phyloP scores from a whole-genome alignment of 1,139 yeast genomes.

The Pichia sp. region DNA sequence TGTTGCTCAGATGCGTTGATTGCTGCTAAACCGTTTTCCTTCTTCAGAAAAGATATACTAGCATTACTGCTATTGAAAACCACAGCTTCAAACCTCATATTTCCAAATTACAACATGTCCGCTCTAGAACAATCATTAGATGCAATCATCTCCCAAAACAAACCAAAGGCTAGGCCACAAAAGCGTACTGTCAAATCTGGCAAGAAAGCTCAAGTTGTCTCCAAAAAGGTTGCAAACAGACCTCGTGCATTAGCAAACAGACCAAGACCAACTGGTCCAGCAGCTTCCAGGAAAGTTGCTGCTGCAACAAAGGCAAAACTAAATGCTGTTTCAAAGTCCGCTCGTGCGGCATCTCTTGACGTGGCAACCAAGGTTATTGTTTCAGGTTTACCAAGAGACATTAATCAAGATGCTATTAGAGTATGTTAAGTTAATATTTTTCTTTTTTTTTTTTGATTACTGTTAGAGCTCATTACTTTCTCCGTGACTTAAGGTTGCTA shows the following conservation, averaged over 20 bases:
- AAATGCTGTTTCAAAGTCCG: background rate
- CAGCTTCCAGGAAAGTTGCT: constrained; percentile 11
- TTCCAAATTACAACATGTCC: constrained; percentile 36
- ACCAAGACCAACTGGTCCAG: constrained; percentile 12
- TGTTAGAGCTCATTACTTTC: background rate
- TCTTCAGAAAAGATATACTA: no score
- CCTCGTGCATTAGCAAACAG: constrained; percentile 6
- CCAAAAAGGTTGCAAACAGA: constrained; percentile 16
- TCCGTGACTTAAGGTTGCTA: background rate
- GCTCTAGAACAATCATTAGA: constrained; percentile 91
- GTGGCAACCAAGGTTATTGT: constrained; percentile 70
- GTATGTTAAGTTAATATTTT: constrained; percentile 45
- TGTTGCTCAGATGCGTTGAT: no score
- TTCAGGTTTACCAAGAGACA: constrained; percentile 71
- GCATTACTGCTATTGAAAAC: no score
- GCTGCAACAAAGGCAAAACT: constrained; percentile 8
- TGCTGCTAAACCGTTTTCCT: background rate
- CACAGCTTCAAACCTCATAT: background rate
- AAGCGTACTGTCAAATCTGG: constrained; percentile 32
- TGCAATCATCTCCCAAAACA: constrained; percentile 71
- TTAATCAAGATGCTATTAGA: constrained; percentile 69
- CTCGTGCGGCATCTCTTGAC: constrained; percentile 32
- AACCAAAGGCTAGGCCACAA: constrained; percentile 10
- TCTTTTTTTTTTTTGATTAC: background rate
- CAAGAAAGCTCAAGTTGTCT: constrained; percentile 23